Percentiles rank a stretch among this genome's conserved stretches.
phyloP scores from a whole-genome alignment of 306 rosid species.

The Malus asiatica region DNA sequence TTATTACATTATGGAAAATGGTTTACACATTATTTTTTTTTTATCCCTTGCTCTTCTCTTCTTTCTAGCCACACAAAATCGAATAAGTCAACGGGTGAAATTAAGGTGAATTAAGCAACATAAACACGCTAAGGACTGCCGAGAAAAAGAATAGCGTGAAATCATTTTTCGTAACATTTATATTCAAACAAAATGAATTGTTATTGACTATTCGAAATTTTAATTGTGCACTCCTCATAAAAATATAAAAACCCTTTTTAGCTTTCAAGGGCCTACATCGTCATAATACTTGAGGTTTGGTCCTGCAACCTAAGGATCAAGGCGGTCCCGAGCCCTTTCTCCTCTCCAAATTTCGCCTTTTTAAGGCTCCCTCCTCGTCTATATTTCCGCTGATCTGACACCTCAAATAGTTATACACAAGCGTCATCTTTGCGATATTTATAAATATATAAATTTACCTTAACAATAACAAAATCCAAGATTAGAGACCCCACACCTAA shows the following conservation, averaged over 20 bases:
- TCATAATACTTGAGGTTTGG: neutral
- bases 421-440: neutral
- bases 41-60: neutral
- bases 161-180: no score
- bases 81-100: neutral
- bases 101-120: no score
- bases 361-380: no score
- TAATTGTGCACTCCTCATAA: no score
- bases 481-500: neutral
- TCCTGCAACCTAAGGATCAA: neutral
- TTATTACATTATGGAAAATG: no score
- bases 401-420: neutral
- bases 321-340: no score
- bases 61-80: neutral
- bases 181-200: no score
- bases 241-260: no score
- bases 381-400: accelerated
- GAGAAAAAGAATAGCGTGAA: neutral
- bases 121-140: neutral
- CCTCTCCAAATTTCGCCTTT: neutral
- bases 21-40: neutral
- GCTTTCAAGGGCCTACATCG: no score
- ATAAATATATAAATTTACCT: neutral
- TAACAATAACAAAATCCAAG: neutral
- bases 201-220: no score